Evolutionary conservation across 192 early-diverging fungal species (phyloP), one percentile per base, ranked within the genome.

Genomic region (Ambispora gerdemannii): DNA sequence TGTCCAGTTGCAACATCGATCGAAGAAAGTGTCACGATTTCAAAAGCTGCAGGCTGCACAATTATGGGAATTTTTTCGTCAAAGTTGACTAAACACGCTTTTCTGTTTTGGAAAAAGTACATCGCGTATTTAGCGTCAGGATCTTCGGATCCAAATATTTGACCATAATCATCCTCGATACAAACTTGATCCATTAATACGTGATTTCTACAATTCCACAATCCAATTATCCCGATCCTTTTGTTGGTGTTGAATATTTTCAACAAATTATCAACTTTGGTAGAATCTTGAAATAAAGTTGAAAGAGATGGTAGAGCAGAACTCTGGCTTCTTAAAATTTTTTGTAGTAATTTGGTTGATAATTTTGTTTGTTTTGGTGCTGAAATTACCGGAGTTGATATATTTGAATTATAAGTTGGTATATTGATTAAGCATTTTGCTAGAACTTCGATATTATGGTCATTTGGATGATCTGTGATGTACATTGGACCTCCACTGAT

Each of bases 401-500:
- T 28, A 7, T 27, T 11, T 27, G 31, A 50, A 1, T 10, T 30
- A 31, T 30, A 50, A 19, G 38, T 28, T 28, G 43, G 27, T 19
- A 28, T n/a, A n/a, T 65, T 65, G 22, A 65, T 20, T 19, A 65
- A n/a, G 30, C 63, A 65, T 36, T 25, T 67, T 31, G 47, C 20
- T 4, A 67, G 24, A 22, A 67, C 15, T 24, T 33, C 27, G 3
- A 32, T 50, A 52, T 74, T 30, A 50, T 77, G 76, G 4, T 65
- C 6, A 24, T 63, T 50, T 8, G 69, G 65, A 1, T 31, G 11
- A 50, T 81, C 85, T 1, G 83, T 86, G 20, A 86, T 77, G 65
- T 86, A 87, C 11, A 87, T 56, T n/a, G 80, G 83, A 0, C 85
- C 82, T 7, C 83, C 85, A 60, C 79, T 81, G 2, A 87, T 64